These are phyloP conservation scores for Nicotiana noctiflora DNA, from an alignment of 257 asterid species.

Conservation along the genomic window DNA sequence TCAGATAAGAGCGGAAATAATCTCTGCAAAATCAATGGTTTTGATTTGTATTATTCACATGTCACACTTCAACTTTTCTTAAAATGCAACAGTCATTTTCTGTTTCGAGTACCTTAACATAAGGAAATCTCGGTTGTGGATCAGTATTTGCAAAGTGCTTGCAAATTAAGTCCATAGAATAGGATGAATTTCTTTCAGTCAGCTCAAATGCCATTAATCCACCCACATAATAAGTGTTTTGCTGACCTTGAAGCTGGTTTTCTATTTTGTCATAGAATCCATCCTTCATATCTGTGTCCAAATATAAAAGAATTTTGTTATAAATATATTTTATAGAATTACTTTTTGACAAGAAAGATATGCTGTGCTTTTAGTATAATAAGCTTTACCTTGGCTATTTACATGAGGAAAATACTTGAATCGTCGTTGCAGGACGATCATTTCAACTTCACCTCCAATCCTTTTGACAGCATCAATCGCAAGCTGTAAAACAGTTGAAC, in stretches of 20 bases:
- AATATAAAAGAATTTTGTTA: background rate
- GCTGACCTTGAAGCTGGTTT: conserved; percentile 59
- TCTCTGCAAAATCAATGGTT: conserved; percentile 39
- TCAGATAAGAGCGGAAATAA: conserved; percentile 40
- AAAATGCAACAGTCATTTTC: background rate
- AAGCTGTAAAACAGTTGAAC: conserved; percentile 41
- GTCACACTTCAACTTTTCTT: background rate
- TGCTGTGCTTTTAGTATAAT: background rate
- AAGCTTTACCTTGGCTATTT: conserved; percentile 44
- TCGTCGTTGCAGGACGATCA: conserved; percentile 43
- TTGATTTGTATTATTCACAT: background rate
- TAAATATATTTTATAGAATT: background rate
- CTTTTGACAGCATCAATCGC: conserved; percentile 57
- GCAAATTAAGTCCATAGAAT: conserved; percentile 50
- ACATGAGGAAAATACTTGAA: conserved; percentile 82
- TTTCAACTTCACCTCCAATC: conserved; percentile 61
- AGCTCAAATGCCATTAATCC: conserved; percentile 89
- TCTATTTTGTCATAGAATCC: conserved; percentile 68
- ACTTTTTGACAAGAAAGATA: background rate
- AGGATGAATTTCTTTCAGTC: conserved; percentile 79
- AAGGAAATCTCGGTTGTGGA: conserved; percentile 52
- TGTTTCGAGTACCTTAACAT: conserved; percentile 54
- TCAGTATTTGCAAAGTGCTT: conserved; percentile 53
- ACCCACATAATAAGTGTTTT: conserved; percentile 69
- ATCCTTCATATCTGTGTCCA: conserved; percentile 47